Evolutionary conservation across 306 rosid species (phyloP), one percentile per base, ranked within the genome.

Genomic region (Ochetophila trinervis): DNA sequence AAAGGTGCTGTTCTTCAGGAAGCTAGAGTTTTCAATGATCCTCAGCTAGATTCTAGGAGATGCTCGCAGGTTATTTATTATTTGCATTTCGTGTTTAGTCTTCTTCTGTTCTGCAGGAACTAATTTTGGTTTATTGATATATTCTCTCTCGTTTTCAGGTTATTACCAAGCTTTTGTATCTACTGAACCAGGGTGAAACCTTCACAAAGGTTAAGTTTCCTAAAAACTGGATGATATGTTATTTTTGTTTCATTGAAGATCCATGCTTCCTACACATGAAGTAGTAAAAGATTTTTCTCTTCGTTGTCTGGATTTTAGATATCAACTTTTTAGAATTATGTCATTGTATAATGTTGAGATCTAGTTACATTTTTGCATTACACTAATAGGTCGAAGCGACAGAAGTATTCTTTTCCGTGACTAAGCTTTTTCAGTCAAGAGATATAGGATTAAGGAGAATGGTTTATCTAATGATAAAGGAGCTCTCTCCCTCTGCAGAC

Each of bases 1-100:
- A 93, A 93, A 85, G 99, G 97, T 32, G 91, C 94, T 60, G 97
- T 90, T 71, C 96, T 93, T 78, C 99, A 90, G 84, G 99, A 93
- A 75, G 97, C 99, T 66, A 81, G 99, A 68, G 99, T 93, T 80
- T 93, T 93, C 66, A 90, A 94, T 79, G 99, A 93, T 66, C 99
- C 99, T 30, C 99, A 90, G 65, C 89, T 93, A 53, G 96, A 93
- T 71, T 75, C 99, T 15, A 90, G 96, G 79, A 86, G 95, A 82
- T 93, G 99, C 85, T 90, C 99, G 49, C 99, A 93, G 96, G 99
- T 93, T 74, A 56, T 74, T 69, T 42, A 78, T 53, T 56, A 14
- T 16, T 18, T 15, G 53, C 44, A 15, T 49, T 11, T 63, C 52
- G 27, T 57, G 68, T 68, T 57, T 22, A 16, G 3, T 69, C 14